Conservation (phyloP, 176 grass and related monocot genomes). For the Bonia amplexicaulis region DNA sequence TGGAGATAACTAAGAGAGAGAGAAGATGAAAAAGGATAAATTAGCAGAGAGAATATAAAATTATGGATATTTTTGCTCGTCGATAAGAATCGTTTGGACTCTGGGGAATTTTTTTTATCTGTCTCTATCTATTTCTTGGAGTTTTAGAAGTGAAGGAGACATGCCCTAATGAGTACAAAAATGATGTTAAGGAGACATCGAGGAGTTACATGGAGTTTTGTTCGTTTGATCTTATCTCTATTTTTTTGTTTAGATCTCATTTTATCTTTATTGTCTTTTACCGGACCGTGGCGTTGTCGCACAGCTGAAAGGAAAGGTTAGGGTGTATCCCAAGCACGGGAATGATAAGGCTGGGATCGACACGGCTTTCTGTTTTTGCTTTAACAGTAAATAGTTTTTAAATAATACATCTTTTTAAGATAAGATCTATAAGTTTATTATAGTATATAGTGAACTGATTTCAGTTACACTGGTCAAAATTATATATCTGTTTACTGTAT, state of each 20-base stretch:
- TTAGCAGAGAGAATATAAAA: not conserved
- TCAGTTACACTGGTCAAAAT: too few species aligned
- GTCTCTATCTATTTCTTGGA: not conserved
- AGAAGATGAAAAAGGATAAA: not conserved
- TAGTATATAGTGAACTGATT: too few species aligned
- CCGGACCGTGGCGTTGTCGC: not conserved
- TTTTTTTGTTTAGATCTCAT: not conserved
- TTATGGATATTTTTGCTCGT: not conserved
- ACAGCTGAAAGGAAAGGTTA: too few species aligned
- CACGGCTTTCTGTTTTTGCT: too few species aligned
- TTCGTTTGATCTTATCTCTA: not conserved
- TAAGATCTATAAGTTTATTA: too few species aligned
- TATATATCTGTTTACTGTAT: accelerated
- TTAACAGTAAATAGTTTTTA: too few species aligned
- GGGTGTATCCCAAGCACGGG: too few species aligned
- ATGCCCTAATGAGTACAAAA: too few species aligned
- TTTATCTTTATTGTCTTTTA: not conserved
- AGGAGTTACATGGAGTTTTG: not conserved
- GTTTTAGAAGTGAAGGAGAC: not conserved
- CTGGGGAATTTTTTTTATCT: not conserved
- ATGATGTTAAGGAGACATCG: too few species aligned
- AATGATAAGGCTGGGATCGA: too few species aligned
- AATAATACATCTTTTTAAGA: too few species aligned
- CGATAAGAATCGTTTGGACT: slow-evolving; percentile 29
- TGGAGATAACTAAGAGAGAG: not conserved